Evolutionary conservation across 805 yeast genomes (phyloP).

Genomic region (Diddensiella transvaalensis): DNA sequence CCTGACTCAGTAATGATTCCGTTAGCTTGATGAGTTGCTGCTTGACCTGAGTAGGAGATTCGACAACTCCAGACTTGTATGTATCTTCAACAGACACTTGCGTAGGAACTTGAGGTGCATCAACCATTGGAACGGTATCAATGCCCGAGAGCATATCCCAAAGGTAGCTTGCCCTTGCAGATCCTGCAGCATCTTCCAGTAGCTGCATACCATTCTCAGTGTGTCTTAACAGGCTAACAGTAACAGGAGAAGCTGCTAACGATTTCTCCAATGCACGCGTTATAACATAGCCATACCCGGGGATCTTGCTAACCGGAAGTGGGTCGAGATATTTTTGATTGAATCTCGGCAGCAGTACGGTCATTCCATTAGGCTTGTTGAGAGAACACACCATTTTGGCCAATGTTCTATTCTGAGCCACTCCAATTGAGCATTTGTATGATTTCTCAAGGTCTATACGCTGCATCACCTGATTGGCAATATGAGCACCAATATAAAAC

Average conservation of each 20-base stretch:
- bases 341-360: slow-evolving; percentile 26
- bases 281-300: slow-evolving; percentile 30
- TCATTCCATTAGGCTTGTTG: slow-evolving; percentile 32
- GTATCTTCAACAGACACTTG: slow-evolving; percentile 33
- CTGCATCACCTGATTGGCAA: slow-evolving; percentile 28
- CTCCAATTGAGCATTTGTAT: slow-evolving; percentile 33
- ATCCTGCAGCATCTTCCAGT: not conserved
- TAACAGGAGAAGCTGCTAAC: not conserved
- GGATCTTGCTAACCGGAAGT: slow-evolving; percentile 20
- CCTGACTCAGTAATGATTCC: slow-evolving; percentile 23
- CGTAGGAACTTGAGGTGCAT: slow-evolving; percentile 20
- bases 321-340: slow-evolving; percentile 23
- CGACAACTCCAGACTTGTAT: slow-evolving; percentile 7
- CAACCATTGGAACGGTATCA: slow-evolving; percentile 16
- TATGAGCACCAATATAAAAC: slow-evolving; percentile 29
- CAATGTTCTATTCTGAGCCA: slow-evolving; percentile 26
- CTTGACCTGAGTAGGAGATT: slow-evolving; percentile 2
- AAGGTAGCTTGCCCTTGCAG: slow-evolving; percentile 4
- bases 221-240: slow-evolving; percentile 1
- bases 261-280: slow-evolving; percentile 8
- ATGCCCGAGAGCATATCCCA: slow-evolving; percentile 22
- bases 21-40: slow-evolving; percentile 9
- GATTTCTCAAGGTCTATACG: slow-evolving; percentile 26
- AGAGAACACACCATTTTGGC: slow-evolving; percentile 31
- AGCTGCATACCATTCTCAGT: not conserved